phyloP scores from a whole-genome alignment of 805 yeast genomes.

The Zygosaccharomyces siamensis region DNA sequence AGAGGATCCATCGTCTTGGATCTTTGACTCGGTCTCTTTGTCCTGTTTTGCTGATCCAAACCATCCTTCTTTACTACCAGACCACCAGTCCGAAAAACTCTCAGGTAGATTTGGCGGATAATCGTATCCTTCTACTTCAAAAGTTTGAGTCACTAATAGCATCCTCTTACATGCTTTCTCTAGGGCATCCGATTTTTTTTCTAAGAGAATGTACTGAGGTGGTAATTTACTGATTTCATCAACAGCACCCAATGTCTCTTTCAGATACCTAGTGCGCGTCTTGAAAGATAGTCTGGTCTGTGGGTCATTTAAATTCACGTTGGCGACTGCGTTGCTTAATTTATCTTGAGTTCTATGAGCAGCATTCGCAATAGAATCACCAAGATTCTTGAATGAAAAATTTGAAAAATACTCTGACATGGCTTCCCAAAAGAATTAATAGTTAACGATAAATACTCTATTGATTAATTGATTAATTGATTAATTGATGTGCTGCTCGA shows the following conservation, averaged over 20 bases:
- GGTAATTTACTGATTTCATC: conserved; percentile 72
- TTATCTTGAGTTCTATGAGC: conserved; percentile 33
- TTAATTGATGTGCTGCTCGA: neutral
- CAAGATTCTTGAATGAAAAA: conserved; percentile 30
- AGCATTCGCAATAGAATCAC: conserved; percentile 29
- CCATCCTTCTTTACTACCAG: conserved; percentile 23
- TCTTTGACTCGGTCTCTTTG: conserved; percentile 3
- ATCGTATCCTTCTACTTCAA: conserved; percentile 71
- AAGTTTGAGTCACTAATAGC: conserved; percentile 53
- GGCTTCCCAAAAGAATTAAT: neutral
- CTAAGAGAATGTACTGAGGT: conserved; percentile 63
- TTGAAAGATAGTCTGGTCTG: conserved; percentile 29
- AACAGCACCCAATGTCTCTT: conserved; percentile 58
- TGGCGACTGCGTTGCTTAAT: conserved; percentile 25
- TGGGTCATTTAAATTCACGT: conserved; percentile 29
- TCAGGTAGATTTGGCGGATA: conserved; percentile 77
- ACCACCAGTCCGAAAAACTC: conserved; percentile 54
- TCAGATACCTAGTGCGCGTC: conserved; percentile 37
- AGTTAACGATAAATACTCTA: neutral
- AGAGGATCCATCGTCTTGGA: conserved; percentile 2
- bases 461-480: neutral
- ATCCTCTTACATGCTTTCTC: conserved; percentile 53
- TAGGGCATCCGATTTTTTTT: conserved; percentile 60
- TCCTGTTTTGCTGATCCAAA: conserved; percentile 16
- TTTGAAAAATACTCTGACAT: conserved; percentile 19